These are phyloP conservation scores for Medicago lupulina DNA, from an alignment of 306 rosid species.

Conservation along the genomic window DNA sequence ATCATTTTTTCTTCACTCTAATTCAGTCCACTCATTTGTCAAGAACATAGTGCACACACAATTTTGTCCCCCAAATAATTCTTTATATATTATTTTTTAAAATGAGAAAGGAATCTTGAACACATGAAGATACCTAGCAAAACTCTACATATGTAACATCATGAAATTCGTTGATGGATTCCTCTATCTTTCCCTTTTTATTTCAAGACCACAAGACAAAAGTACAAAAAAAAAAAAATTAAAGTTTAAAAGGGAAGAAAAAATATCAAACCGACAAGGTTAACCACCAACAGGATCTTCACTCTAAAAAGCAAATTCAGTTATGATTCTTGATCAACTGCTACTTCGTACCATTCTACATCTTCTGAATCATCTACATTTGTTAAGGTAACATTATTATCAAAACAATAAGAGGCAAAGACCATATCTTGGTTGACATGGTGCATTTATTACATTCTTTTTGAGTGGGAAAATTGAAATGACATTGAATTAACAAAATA, in stretches of 20 bases:
- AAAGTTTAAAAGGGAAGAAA: background rate
- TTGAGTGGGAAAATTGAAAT: background rate
- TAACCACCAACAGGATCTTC: constrained; percentile 56
- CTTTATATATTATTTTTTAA: background rate
- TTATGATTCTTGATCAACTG: constrained; percentile 66
- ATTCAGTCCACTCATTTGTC: constrained; percentile 1
- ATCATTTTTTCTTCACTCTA: background rate
- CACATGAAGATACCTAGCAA: constrained; percentile 43
- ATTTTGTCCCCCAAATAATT: constrained; percentile 31
- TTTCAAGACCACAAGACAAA: constrained; percentile 21
- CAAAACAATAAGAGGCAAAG: constrained; percentile 43
- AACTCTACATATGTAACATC: constrained; percentile 47
- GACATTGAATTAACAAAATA: constrained; percentile 15
- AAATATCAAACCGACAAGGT: constrained; percentile 55
- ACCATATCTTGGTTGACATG: constrained; percentile 9
- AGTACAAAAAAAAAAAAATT: constrained; percentile 4
- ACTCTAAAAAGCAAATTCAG: constrained; percentile 59
- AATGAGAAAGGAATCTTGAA: constrained; percentile 51
- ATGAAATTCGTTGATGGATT: constrained; percentile 34
- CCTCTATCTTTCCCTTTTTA: background rate
- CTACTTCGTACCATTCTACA: constrained; percentile 67
- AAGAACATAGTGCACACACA: background rate
- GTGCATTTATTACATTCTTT: constrained; percentile 37
- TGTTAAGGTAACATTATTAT: constrained; percentile 48
- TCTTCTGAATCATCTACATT: constrained; percentile 65